Evolutionary conservation across 352 stramenopile species (phyloP).

Genomic region (Globisporangium middletonii): DNA sequence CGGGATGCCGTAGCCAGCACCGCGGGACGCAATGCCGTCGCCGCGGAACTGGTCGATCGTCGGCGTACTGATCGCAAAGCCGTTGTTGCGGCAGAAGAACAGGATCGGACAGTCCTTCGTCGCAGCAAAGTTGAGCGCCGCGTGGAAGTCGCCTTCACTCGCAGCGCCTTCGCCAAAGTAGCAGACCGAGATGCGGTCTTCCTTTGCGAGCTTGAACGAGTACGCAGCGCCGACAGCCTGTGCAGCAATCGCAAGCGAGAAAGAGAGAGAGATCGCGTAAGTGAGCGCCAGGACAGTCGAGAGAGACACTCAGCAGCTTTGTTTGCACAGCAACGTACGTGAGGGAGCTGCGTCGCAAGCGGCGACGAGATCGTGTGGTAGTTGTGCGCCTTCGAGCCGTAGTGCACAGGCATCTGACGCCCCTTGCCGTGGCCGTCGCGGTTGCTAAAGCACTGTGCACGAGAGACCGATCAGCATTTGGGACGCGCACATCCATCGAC

Average conservation of each 20-base stretch:
- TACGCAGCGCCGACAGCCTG: conserved; percentile 96
- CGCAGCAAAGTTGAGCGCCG: conserved; percentile 94
- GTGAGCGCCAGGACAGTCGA: too few species aligned
- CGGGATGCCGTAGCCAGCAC: conserved; percentile 94
- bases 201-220: conserved; percentile 92
- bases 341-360: conserved; percentile 96
- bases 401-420: conserved; percentile 98
- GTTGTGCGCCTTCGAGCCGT: conserved; percentile 93
- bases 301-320: background rate
- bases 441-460: conserved; percentile 92
- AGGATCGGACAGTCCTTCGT: conserved; percentile 95
- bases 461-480: background rate
- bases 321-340: conserved; percentile 25
- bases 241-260: background rate
- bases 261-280: background rate
- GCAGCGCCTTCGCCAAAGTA: conserved; percentile 98
- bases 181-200: conserved; percentile 88
- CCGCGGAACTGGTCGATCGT: conserved; percentile 95
- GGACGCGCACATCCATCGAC: background rate
- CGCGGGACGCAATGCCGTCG: conserved; percentile 94
- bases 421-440: conserved; percentile 93
- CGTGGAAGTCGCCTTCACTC: conserved; percentile 97
- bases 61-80: conserved; percentile 97
- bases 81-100: conserved; percentile 99
- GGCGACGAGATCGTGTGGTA: conserved; percentile 98